A percentile compares a stretch with the other conserved stretches of the same genome.
Evolutionary conservation across 2,329 filamentous ascomycete species (phyloP).

Genomic region (Clathrospora elynae): DNA sequence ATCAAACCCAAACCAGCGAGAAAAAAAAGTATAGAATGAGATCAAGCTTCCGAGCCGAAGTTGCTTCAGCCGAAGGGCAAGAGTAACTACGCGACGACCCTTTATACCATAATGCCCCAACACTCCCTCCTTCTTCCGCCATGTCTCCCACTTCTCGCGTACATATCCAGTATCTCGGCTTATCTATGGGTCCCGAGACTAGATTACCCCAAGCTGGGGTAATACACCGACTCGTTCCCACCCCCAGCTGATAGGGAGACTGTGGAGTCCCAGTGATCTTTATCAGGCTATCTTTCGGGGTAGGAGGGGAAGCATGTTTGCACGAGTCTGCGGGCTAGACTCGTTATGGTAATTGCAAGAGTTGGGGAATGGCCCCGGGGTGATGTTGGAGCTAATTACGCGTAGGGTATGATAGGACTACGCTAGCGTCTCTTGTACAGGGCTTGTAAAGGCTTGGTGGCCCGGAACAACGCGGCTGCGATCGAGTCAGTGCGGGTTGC

Average conservation of each 20-base stretch:
- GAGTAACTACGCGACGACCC: no score
- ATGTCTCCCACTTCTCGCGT: slow-evolving; percentile 10
- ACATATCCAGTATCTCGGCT: slow-evolving; percentile 13
- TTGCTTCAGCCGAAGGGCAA: slow-evolving; percentile 1
- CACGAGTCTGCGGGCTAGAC: slow-evolving; percentile 11
- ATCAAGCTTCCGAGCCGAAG: slow-evolving; percentile 11
- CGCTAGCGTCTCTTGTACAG: slow-evolving; percentile 12
- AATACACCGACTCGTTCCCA: slow-evolving; percentile 16
- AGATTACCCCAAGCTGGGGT: slow-evolving; percentile 31
- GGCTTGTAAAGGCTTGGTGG: slow-evolving; percentile 19
- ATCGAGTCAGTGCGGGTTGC: slow-evolving; percentile 14
- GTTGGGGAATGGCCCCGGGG: slow-evolving; percentile 25
- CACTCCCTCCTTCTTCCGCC: slow-evolving; percentile 5
- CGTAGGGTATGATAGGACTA: slow-evolving; percentile 16
- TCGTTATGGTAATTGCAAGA: slow-evolving; percentile 24
- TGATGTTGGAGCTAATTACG: slow-evolving; percentile 12
- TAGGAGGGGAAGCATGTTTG: slow-evolving; percentile 5
- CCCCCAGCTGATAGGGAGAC: slow-evolving; percentile 20
- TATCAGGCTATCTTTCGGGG: slow-evolving; percentile 7
- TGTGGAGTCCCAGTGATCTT: slow-evolving; percentile 16
- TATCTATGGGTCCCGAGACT: slow-evolving; percentile 28
- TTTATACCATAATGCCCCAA: slow-evolving; percentile 26
- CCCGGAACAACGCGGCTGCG: slow-evolving; percentile 11
- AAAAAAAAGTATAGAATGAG: not conserved
- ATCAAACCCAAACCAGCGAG: not conserved